phyloP scores from a whole-genome alignment of 805 yeast genomes.

The Candida fluviatilis region DNA sequence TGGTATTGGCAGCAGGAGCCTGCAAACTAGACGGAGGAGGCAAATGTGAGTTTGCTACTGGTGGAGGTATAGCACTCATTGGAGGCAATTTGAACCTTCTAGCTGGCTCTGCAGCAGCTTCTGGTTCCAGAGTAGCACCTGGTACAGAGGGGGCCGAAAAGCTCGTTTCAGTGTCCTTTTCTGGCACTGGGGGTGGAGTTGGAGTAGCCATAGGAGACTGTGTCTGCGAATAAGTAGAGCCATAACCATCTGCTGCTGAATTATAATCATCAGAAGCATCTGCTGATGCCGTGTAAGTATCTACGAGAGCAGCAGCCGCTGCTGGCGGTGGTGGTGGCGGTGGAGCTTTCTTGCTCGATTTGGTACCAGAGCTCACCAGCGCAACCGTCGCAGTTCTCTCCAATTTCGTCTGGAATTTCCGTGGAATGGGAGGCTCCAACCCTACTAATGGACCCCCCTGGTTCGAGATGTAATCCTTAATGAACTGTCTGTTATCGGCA shows the following conservation, averaged over 20 bases:
- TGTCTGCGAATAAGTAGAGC: too few relatives aligned
- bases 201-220: conserved; percentile 6
- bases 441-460: conserved; percentile 82
- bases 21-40: conserved; percentile 15
- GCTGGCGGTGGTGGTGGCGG: conserved; percentile 40
- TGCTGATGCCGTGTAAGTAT: conserved; percentile 6
- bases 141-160: conserved; percentile 7
- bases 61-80: conserved; percentile 25
- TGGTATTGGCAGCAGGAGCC: too few relatives aligned
- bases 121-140: too few relatives aligned
- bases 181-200: conserved; percentile 8
- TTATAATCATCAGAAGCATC: conserved; percentile 8
- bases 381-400: conserved; percentile 17
- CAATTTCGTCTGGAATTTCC: conserved; percentile 33
- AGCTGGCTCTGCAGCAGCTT: conserved; percentile 10
- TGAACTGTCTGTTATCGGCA: conserved; percentile 78
- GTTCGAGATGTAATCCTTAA: conserved; percentile 69
- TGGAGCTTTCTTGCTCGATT: conserved; percentile 29
- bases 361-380: conserved; percentile 9
- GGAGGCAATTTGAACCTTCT: conserved; percentile 35
- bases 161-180: neutral
- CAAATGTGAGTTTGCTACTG: conserved; percentile 16
- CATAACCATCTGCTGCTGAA: conserved; percentile 9
- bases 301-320: conserved; percentile 9
- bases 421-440: conserved; percentile 78